A percentile compares a stretch with the other conserved stretches of the same genome.
Conservation (phyloP, 495 filamentous ascomycete species). For the Parachaetomium inaequale region DNA sequence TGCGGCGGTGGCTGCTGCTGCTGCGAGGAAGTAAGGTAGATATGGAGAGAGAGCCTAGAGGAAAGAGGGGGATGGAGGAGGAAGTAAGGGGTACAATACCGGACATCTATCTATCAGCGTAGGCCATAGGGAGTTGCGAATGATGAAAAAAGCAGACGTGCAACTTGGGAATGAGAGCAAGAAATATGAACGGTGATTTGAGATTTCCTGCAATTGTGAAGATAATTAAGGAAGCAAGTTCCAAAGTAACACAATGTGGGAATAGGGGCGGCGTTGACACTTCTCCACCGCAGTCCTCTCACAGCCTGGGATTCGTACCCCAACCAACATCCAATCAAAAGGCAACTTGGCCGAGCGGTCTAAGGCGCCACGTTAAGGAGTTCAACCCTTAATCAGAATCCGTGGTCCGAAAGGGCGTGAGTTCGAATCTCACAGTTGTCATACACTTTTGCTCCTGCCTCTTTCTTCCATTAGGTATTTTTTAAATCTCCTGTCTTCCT, state of each 20-base stretch:
- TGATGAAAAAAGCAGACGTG: too few relatives aligned
- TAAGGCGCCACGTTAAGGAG: slow-evolving; percentile 24
- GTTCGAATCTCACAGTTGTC: slow-evolving; percentile 23
- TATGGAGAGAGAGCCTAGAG: not conserved
- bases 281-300: not conserved
- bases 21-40: not conserved
- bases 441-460: slow-evolving; percentile 11
- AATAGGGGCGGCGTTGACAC: not conserved
- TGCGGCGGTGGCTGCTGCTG: slow-evolving; percentile 25
- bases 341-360: slow-evolving; percentile 23
- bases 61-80: not conserved
- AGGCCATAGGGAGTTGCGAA: too few relatives aligned
- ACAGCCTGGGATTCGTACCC: not conserved
- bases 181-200: not conserved
- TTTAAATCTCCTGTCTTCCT: not conserved
- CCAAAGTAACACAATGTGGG: too few relatives aligned
- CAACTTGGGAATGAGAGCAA: not conserved
- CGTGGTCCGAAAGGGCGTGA: slow-evolving; percentile 22
- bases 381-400: slow-evolving; percentile 20
- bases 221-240: too few relatives aligned
- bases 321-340: not conserved
- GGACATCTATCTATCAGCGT: too few relatives aligned
- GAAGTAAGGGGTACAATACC: too few relatives aligned
- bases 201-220: too few relatives aligned
- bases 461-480: not conserved